Evolutionary conservation across 2,329 filamentous ascomycete species (phyloP).

Genomic region (Ceratocystis destructans): DNA sequence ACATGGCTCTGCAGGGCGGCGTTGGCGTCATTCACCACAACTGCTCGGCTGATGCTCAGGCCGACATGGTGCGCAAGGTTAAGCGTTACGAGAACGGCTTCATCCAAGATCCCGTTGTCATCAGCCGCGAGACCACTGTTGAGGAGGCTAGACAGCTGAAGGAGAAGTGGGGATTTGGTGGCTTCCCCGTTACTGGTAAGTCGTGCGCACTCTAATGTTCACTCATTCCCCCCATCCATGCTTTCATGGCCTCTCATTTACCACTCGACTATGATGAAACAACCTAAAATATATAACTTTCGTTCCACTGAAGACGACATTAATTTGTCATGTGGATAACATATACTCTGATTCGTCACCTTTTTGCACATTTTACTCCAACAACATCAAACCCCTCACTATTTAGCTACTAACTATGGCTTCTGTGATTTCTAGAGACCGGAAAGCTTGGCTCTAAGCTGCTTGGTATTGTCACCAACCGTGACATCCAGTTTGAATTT

Average conservation of each 20-base stretch:
- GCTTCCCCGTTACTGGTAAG: conserved; percentile 97
- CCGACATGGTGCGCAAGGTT: conserved; percentile 97
- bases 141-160: conserved; percentile 84
- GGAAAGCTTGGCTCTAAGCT: conserved; percentile 92
- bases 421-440: conserved; percentile 46
- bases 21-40: conserved; percentile 98
- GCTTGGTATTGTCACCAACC: conserved; percentile 91
- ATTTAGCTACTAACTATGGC: conserved; percentile 15
- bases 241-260: neutral
- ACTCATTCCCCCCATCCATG: neutral
- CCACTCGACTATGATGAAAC: conserved; percentile 55
- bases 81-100: conserved; percentile 99
- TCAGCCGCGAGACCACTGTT: conserved; percentile 75
- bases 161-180: conserved; percentile 96
- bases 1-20: conserved; percentile 81
- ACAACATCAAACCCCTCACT: conserved; percentile 21
- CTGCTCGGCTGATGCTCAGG: conserved; percentile 93
- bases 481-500: conserved; percentile 93
- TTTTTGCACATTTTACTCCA: conserved; percentile 33
- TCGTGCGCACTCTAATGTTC: conserved; percentile 21
- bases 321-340: conserved; percentile 66
- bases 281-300: conserved; percentile 86
- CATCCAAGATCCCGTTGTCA: conserved; percentile 89
- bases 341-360: conserved; percentile 21
- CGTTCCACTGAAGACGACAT: conserved; percentile 91